Base-by-base conservation (phyloP, 2,329 filamentous ascomycete species). In the Aspergillus ustus region DNA sequence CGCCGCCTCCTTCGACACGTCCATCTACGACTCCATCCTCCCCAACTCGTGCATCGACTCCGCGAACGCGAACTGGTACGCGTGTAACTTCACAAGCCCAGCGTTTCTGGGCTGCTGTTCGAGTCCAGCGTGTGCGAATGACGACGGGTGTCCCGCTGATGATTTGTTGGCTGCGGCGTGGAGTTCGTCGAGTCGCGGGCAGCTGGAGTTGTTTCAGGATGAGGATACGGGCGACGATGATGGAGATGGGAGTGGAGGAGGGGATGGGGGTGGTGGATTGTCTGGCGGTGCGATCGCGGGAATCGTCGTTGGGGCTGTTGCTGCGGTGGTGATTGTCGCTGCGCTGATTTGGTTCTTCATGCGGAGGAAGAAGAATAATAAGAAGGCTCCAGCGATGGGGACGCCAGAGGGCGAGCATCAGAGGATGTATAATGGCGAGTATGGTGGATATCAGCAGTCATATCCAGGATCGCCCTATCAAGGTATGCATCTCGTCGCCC, bases 1-100 rank as follows among this genome's bases (percentile, higher is more conserved):
- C 51, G 59, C 78, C 0, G 77, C 80, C 52, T 57, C 63, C 6
- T 65, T 62, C 48, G 61, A 65, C 52, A 3, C 51, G n/a, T 50
- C 54, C 15, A n/a, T 65, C 46, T 63, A 37, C 51, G 37, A 51
- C 52, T 19, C 20, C 43, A 54, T 61, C 29, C 28, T 22, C 1
- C 46, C 60, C 1, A 62, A 62, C 49, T n/a, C 15, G 19, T 62
- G 60, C 40, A 29, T 62, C 49, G 54, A 29, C 48, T 4, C 15
- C 13, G 2, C 43, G 6, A 50, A 25, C 15, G 7, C 29, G 7
- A 37, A 62, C 44, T 62, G 60, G 60, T 62, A 51, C 20, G 54
- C 60, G 1, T 62, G 60, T 45, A 62, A 53, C 34, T 25, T 20
- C 48, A 62, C 60, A 2, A 11, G 28, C 1, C 60, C 60, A 37